Evolutionary conservation across 2,329 filamentous ascomycete species (phyloP).

Genomic region (Hirsutella thompsonii): DNA sequence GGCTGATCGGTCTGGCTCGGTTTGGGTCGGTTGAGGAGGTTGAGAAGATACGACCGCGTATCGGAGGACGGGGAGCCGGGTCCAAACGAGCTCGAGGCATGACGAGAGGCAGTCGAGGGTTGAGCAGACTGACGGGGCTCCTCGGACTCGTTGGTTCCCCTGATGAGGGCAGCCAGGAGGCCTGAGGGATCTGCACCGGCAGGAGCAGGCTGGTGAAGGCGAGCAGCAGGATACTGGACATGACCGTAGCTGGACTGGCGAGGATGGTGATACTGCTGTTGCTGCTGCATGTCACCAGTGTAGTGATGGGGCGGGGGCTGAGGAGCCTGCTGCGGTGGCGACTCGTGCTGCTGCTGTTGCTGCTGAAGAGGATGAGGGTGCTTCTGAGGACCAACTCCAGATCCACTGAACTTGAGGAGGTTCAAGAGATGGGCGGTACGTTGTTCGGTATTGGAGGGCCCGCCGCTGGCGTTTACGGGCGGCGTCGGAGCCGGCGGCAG

Average conservation of each 20-base stretch:
- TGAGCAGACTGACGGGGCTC: constrained; percentile 14
- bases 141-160: constrained; percentile 39
- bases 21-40: constrained; percentile 71
- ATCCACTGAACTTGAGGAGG: constrained; percentile 45
- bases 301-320: constrained; percentile 11
- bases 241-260: constrained; percentile 9
- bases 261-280: constrained; percentile 8
- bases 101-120: constrained; percentile 11
- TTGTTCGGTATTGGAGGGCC: constrained; percentile 26
- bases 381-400: constrained; percentile 18
- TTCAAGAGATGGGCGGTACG: constrained; percentile 45
- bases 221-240: constrained; percentile 16
- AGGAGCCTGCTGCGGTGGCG: constrained; percentile 13
- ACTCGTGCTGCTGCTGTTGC: constrained; percentile 12
- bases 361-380: constrained; percentile 17
- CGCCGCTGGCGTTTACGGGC: constrained; percentile 25
- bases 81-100: constrained; percentile 25
- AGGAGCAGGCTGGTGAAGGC: constrained; percentile 44
- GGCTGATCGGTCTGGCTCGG: constrained; percentile 43
- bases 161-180: constrained; percentile 47
- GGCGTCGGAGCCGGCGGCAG: constrained; percentile 39
- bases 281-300: constrained; percentile 6
- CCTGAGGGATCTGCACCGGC: constrained; percentile 42
- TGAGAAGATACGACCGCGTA: constrained; percentile 75
- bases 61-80: constrained; percentile 45